Percentiles rank a stretch among this genome's conserved stretches.
Conservation (phyloP, 2,329 filamentous ascomycete genomes). For the Zymoseptoria ardabiliae region DNA sequence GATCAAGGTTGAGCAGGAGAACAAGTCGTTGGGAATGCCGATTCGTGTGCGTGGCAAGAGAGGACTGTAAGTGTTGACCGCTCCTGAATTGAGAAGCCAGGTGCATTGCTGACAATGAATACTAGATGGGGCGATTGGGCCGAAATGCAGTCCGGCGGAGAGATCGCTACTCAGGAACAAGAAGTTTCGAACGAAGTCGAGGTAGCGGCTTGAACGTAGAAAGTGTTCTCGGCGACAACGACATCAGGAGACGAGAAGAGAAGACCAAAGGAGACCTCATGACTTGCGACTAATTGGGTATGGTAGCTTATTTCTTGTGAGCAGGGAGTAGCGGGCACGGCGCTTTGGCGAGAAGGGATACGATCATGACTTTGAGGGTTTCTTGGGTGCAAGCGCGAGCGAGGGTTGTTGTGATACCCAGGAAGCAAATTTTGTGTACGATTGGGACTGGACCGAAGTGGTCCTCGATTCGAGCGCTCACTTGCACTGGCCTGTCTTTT, state of each 20-base stretch:
- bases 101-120: no score
- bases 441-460: neutral
- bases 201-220: neutral
- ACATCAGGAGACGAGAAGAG: neutral
- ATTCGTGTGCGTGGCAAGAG: slow-evolving; percentile 84
- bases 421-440: neutral
- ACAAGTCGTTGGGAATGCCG: slow-evolving; percentile 63
- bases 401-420: neutral
- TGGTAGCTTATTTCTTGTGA: neutral
- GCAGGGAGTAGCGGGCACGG: neutral
- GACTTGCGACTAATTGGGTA: neutral
- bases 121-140: slow-evolving; percentile 75
- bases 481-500: neutral
- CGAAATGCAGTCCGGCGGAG: slow-evolving; percentile 48
- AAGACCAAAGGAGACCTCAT: neutral
- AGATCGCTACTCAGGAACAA: slow-evolving; percentile 13
- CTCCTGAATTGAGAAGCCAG: no score
- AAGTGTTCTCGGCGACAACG: neutral
- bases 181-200: neutral
- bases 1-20: slow-evolving; percentile 85
- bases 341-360: neutral
- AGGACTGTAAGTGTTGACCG: slow-evolving; percentile 54
- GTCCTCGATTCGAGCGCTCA: neutral
- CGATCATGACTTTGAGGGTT: neutral
- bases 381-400: neutral